Evolutionary conservation across 441 rosid genomes (phyloP).

Genomic region (Corymbia calophylla): DNA sequence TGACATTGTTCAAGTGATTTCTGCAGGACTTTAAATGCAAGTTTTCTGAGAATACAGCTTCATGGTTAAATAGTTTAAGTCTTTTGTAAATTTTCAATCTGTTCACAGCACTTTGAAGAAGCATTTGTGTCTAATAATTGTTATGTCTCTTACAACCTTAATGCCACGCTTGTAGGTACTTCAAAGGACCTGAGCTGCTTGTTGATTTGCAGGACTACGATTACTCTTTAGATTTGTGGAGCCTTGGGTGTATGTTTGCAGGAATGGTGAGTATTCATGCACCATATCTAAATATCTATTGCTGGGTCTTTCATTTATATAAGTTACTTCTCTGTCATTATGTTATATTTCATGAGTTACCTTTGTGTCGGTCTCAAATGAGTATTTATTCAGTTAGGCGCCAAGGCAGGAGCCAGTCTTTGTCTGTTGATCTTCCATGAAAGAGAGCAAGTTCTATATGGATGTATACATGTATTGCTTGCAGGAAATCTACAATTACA

Average conservation of each 20-base stretch:
- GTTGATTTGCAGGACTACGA: conserved; percentile 97
- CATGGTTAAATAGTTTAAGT: neutral
- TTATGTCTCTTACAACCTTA: neutral
- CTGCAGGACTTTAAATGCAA: neutral
- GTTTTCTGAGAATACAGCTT: neutral
- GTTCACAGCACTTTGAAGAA: neutral
- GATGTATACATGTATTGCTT: neutral
- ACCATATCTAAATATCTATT: neutral
- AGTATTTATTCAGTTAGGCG: neutral
- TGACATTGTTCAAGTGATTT: neutral
- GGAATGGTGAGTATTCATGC: conserved; percentile 66
- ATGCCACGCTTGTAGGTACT: conserved; percentile 46
- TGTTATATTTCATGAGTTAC: neutral
- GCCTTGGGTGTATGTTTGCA: conserved; percentile 99
- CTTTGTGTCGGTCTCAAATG: neutral
- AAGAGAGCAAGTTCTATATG: neutral
- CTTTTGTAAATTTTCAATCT: neutral
- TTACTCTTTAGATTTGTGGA: conserved; percentile 96
- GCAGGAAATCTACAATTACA: neutral
- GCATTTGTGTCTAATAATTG: neutral
- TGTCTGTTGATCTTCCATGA: neutral
- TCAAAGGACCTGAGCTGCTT: conserved; percentile 96
- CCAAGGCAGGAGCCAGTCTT: neutral
- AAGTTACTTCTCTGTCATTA: neutral
- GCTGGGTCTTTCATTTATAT: neutral